phyloP scores from a whole-genome alignment of 306 rosid genomes.

The Adenanthera pavonina region DNA sequence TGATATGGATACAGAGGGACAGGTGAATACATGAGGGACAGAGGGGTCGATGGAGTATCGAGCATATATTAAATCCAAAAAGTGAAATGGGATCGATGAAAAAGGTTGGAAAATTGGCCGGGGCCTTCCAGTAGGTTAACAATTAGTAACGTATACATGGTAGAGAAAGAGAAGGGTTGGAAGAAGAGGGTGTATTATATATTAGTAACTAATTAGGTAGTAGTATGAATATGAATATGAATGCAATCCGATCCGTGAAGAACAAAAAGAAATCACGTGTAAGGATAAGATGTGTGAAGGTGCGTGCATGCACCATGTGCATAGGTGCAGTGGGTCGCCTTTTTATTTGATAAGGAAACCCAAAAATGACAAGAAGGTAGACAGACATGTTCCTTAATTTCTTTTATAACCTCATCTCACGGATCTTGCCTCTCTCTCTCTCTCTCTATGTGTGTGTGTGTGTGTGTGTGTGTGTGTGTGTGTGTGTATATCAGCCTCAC shows the following conservation, averaged over 20 bases:
- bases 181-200: too few species aligned
- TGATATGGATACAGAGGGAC: too few species aligned
- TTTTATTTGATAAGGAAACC: conserved; percentile 50
- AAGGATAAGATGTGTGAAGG: conserved; percentile 51
- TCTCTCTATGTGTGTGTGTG: not conserved
- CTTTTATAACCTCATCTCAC: conserved; percentile 76
- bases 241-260: not conserved
- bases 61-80: conserved; percentile 23
- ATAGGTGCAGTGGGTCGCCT: conserved; percentile 62
- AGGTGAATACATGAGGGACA: not conserved
- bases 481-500: not conserved
- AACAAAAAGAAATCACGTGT: conserved; percentile 55
- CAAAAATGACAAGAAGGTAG: conserved; percentile 30
- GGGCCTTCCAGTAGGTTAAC: conserved; percentile 19
- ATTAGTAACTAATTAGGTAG: not conserved
- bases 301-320: conserved; percentile 90
- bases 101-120: not conserved
- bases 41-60: too few species aligned
- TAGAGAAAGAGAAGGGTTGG: too few species aligned
- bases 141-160: too few species aligned
- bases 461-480: not conserved
- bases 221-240: not conserved
- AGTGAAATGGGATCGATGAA: not conserved
- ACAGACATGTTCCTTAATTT: conserved; percentile 54
- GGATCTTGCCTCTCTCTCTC: conserved; percentile 77